A percentile compares a stretch with the other conserved stretches of the same genome.
phyloP scores from a whole-genome alignment of 257 asterid genomes.

The Penstemon eatonii region DNA sequence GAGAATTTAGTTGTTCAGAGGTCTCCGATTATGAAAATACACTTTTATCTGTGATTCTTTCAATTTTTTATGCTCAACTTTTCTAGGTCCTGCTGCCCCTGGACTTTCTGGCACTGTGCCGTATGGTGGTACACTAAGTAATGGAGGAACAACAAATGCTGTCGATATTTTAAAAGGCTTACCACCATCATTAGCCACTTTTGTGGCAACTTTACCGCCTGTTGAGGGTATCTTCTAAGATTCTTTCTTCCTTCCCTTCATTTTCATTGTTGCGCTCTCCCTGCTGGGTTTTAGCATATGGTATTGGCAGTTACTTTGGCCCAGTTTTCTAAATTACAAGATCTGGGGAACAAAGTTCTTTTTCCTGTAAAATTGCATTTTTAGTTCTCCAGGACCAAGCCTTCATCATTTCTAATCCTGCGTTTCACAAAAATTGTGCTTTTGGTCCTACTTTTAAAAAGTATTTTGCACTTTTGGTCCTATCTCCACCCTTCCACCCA shows the following conservation, averaged over 20 bases:
- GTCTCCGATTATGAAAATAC: background rate
- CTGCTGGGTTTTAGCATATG: background rate
- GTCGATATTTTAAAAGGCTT: constrained; percentile 51
- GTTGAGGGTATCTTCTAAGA: constrained; percentile 60
- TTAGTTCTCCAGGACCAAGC: too few species aligned
- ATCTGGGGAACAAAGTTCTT: too few species aligned
- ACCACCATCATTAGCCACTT: constrained; percentile 75
- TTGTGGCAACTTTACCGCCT: constrained; percentile 64
- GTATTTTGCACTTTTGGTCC: too few species aligned
- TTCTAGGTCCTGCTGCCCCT: constrained; percentile 48
- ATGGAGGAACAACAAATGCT: constrained; percentile 50
- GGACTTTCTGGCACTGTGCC: constrained; percentile 45
- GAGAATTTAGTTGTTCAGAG: background rate
- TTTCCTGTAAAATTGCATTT: too few species aligned
- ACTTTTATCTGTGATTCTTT: background rate
- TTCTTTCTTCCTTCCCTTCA: background rate
- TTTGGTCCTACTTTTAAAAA: too few species aligned
- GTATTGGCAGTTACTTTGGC: too few species aligned
- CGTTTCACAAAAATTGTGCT: too few species aligned
- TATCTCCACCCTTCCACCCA: too few species aligned
- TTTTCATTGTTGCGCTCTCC: background rate
- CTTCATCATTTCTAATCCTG: too few species aligned
- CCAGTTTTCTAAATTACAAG: too few species aligned
- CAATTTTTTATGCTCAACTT: constrained; percentile 12
- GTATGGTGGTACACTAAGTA: constrained; percentile 38